Percentiles rank a stretch among this genome's conserved stretches.
phyloP scores from a whole-genome alignment of 495 filamentous ascomycete species.

The Aspergillus leporis region DNA sequence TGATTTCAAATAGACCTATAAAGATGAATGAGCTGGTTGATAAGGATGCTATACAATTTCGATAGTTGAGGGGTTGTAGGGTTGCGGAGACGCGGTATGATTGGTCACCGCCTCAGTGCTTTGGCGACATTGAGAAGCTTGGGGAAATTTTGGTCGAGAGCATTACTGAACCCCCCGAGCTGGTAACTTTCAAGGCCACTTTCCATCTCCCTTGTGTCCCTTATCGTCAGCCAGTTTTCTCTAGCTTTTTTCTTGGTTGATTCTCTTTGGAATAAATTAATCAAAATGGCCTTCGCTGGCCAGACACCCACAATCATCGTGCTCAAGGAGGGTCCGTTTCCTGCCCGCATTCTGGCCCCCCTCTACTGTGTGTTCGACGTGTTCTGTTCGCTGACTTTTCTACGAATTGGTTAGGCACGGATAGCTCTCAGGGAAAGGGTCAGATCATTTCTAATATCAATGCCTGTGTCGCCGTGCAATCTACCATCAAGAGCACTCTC shows the following conservation, averaged over 20 bases:
- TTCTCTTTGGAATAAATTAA: slow-evolving; percentile 11
- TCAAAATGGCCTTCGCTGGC: slow-evolving; percentile 89
- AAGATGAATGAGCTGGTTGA: background rate
- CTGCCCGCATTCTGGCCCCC: slow-evolving; percentile 35
- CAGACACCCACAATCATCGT: slow-evolving; percentile 99
- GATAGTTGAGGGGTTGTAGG: slow-evolving; percentile 20
- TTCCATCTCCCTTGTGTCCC: slow-evolving; percentile 25
- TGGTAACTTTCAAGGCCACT: slow-evolving; percentile 22
- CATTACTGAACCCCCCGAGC: slow-evolving; percentile 19
- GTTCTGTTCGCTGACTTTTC: slow-evolving; percentile 15
- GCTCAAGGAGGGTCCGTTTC: slow-evolving; percentile 84
- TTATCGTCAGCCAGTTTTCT: slow-evolving; percentile 14
- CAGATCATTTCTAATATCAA: slow-evolving; percentile 99
- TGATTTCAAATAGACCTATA: background rate
- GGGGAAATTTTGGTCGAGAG: slow-evolving; percentile 50
- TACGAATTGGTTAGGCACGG: slow-evolving; percentile 67
- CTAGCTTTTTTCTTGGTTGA: slow-evolving; percentile 10
- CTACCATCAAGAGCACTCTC: slow-evolving; percentile 90
- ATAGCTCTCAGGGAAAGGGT: slow-evolving; percentile 93
- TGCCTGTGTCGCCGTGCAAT: slow-evolving; percentile 95
- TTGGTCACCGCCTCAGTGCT: slow-evolving; percentile 42
- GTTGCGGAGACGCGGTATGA: slow-evolving; percentile 31
- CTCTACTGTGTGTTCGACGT: slow-evolving; percentile 21
- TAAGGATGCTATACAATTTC: background rate
- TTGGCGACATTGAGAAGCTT: slow-evolving; percentile 37